A percentile compares a stretch with the other conserved stretches of the same genome.
Conservation (phyloP, 257 asterid species). For the Linaria vulgaris region DNA sequence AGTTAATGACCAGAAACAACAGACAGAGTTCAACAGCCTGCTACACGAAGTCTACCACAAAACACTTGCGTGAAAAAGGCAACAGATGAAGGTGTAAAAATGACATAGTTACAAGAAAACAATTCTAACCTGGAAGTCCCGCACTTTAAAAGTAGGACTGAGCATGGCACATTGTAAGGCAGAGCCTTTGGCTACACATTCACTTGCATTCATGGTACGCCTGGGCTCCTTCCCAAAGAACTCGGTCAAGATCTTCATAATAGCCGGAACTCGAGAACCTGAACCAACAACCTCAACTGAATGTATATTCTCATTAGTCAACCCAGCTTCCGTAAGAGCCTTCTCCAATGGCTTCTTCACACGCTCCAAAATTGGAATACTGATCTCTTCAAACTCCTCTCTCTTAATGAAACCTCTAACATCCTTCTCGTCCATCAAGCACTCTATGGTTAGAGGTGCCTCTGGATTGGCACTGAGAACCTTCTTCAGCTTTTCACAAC, state of each 20-base stretch:
- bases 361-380: slow-evolving; percentile 82
- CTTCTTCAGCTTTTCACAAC: slow-evolving; percentile 84
- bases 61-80: not conserved
- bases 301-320: slow-evolving; percentile 57
- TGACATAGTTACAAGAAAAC: too few species aligned
- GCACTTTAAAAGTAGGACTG: slow-evolving; percentile 90
- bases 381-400: slow-evolving; percentile 84
- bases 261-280: slow-evolving; percentile 90
- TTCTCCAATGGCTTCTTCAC: slow-evolving; percentile 90
- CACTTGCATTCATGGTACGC: slow-evolving; percentile 98
- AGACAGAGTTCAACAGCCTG: too few species aligned
- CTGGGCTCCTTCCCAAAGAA: slow-evolving; percentile 90
- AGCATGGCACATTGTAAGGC: slow-evolving; percentile 91
- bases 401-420: slow-evolving; percentile 88
- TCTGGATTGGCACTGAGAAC: slow-evolving; percentile 90
- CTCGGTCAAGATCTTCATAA: slow-evolving; percentile 74
- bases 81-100: too few species aligned
- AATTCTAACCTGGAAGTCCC: slow-evolving; percentile 75
- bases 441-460: slow-evolving; percentile 92
- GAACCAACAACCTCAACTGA: slow-evolving; percentile 95
- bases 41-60: not conserved
- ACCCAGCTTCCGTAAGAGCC: slow-evolving; percentile 85
- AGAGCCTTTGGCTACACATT: slow-evolving; percentile 91
- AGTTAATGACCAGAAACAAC: too few species aligned
- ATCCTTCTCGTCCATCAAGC: slow-evolving; percentile 95